Evolutionary conservation across 495 filamentous ascomycete genomes (phyloP).

Genomic region (Penicillium canariense): DNA sequence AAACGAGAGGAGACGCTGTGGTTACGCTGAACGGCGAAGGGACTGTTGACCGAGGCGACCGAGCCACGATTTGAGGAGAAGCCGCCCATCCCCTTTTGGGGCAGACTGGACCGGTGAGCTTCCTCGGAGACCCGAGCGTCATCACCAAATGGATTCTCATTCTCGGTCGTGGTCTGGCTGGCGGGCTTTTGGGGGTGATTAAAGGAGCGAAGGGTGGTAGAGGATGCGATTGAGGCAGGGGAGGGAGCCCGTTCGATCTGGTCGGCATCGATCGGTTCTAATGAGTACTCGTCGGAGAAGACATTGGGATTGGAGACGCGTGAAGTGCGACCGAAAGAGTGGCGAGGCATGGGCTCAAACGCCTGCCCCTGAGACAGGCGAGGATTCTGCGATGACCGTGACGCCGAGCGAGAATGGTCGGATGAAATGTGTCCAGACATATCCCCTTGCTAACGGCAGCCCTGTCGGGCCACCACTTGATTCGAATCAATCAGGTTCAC

Average conservation of each 20-base stretch:
- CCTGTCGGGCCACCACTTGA: slow-evolving; percentile 43
- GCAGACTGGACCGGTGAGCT: slow-evolving; percentile 38
- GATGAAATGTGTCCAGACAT: slow-evolving; percentile 47
- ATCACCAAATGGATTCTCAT: slow-evolving; percentile 45
- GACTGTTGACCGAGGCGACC: slow-evolving; percentile 29
- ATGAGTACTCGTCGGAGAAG: slow-evolving; percentile 53
- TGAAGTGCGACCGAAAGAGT: slow-evolving; percentile 38
- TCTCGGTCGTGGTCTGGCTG: slow-evolving; percentile 29
- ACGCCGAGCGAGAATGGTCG: slow-evolving; percentile 43
- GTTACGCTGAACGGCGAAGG: slow-evolving; percentile 36
- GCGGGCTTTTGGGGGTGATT: slow-evolving; percentile 24
- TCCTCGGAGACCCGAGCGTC: slow-evolving; percentile 41
- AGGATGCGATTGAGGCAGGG: slow-evolving; percentile 37
- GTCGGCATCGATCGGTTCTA: slow-evolving; percentile 43
- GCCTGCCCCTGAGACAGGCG: slow-evolving; percentile 26
- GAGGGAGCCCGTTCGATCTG: slow-evolving; percentile 33
- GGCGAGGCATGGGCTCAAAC: slow-evolving; percentile 35
- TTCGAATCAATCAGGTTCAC: slow-evolving; percentile 31
- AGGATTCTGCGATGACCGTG: slow-evolving; percentile 37
- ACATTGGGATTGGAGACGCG: slow-evolving; percentile 48
- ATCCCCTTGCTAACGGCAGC: slow-evolving; percentile 38
- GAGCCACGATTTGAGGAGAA: slow-evolving; percentile 36
- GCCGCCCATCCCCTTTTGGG: slow-evolving; percentile 37
- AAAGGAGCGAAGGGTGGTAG: slow-evolving; percentile 35
- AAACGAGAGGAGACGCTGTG: slow-evolving; percentile 45